These are phyloP conservation scores for Mortierella sp. DNA, from an alignment of 371 early-diverging fungal species.

Conservation along the genomic window DNA sequence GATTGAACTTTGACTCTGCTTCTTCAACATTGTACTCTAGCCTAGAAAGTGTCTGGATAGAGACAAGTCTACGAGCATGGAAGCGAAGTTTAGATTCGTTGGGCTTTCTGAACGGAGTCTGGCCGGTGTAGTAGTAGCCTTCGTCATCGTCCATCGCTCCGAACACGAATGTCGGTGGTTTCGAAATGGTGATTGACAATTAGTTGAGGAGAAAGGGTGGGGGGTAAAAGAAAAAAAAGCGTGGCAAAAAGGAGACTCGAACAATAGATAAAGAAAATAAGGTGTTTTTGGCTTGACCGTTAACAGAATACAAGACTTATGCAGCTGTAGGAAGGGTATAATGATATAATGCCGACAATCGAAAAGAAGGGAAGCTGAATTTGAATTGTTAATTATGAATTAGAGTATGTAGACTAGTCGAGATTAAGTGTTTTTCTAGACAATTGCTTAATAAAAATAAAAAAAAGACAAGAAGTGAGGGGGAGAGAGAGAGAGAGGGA, in stretches of 20 bases:
- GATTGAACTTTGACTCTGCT: conserved; percentile 63
- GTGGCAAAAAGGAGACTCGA: not conserved
- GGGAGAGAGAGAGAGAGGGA: no score
- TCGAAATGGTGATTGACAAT: conserved; percentile 25
- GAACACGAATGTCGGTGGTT: conserved; percentile 44
- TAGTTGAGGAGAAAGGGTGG: not conserved
- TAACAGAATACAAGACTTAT: not conserved
- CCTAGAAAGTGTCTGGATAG: conserved; percentile 61
- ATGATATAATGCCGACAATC: no score
- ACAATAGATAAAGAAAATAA: not conserved
- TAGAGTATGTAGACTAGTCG: no score
- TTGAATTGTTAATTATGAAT: no score
- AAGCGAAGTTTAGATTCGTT: conserved; percentile 58
- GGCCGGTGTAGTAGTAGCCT: conserved; percentile 56
- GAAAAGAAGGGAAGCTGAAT: no score
- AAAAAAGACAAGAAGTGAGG: no score
- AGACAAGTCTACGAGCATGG: conserved; percentile 63
- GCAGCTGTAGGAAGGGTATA: no score
- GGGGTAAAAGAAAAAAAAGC: conserved; percentile 4
- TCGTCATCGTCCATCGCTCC: conserved; percentile 57
- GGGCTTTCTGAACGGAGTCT: conserved; percentile 59
- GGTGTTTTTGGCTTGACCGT: not conserved
- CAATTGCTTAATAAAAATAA: no score
- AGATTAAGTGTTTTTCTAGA: no score
- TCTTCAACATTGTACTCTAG: conserved; percentile 65